These are phyloP conservation scores for Vicia villosa DNA, from an alignment of 306 rosid species.

Conservation along the genomic window DNA sequence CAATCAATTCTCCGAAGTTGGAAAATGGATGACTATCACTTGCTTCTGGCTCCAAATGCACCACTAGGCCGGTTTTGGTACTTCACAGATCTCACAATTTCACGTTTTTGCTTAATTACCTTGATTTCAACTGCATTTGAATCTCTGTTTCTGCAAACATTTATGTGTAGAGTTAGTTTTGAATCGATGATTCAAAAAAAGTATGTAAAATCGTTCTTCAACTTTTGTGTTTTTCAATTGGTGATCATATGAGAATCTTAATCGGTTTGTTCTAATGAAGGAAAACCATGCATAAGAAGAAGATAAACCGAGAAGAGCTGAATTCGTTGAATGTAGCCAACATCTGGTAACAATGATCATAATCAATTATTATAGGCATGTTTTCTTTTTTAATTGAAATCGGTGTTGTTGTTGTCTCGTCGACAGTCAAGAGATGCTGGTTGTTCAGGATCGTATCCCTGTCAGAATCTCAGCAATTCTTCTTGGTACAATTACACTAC, in stretches of 20 bases:
- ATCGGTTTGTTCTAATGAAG: slow-evolving; percentile 19
- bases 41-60: slow-evolving; percentile 82
- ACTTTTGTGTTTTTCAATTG: not conserved
- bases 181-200: not conserved
- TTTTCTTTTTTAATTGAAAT: not conserved
- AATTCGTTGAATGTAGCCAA: slow-evolving; percentile 65
- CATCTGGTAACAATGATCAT: slow-evolving; percentile 56
- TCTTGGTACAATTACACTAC: slow-evolving; percentile 85
- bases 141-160: not conserved
- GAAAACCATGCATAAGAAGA: slow-evolving; percentile 49
- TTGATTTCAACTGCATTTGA: not conserved
- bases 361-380: not conserved
- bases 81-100: not conserved
- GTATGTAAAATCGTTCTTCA: too few relatives aligned
- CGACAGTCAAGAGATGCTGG: slow-evolving; percentile 81
- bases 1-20: not conserved
- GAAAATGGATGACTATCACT: slow-evolving; percentile 78
- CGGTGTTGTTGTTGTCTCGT: not conserved
- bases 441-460: too few relatives aligned
- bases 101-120: not conserved
- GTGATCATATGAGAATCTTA: not conserved
- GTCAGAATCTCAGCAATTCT: slow-evolving; percentile 92
- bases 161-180: not conserved
- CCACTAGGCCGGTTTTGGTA: slow-evolving; percentile 90
- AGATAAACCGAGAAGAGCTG: slow-evolving; percentile 70